Evolutionary conservation across 495 filamentous ascomycete genomes (phyloP).

Genomic region (Aspergillus diversus): DNA sequence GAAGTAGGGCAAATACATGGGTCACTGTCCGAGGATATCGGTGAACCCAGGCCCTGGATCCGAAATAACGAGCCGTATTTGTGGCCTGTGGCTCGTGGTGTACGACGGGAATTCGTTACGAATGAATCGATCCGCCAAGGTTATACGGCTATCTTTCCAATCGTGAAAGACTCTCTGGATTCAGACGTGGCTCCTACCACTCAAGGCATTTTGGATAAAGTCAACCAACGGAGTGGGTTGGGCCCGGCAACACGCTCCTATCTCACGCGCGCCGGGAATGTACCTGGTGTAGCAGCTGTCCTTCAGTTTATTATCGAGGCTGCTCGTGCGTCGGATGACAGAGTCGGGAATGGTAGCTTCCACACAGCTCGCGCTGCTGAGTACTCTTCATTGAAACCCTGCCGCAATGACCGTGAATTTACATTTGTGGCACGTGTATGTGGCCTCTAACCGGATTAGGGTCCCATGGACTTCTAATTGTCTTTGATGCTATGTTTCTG

Average conservation of each 20-base stretch:
- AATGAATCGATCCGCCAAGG: constrained; percentile 35
- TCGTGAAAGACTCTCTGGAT: constrained; percentile 25
- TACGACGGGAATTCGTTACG: constrained; percentile 34
- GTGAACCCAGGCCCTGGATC: constrained; percentile 26
- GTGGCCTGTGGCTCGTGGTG: constrained; percentile 26
- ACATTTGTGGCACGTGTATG: too few species aligned
- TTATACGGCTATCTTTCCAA: constrained; percentile 32
- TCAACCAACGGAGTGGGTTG: constrained; percentile 29
- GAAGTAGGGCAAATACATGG: constrained; percentile 25
- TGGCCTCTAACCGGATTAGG: too few species aligned
- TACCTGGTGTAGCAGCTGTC: too few species aligned
- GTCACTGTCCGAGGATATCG: constrained; percentile 20
- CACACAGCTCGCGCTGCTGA: too few species aligned
- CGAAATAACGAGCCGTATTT: constrained; percentile 17
- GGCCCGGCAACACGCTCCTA: constrained; percentile 30
- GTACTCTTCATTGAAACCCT: too few species aligned
- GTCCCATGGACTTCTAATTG: too few species aligned
- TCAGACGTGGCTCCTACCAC: constrained; percentile 28
- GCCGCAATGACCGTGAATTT: too few species aligned
- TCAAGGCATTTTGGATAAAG: constrained; percentile 25
- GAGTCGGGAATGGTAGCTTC: too few species aligned
- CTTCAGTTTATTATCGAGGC: too few species aligned
- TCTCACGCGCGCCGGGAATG: constrained; percentile 28
- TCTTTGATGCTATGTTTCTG: too few species aligned
- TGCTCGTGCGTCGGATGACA: too few species aligned